phyloP scores from a whole-genome alignment of 2,329 filamentous ascomycete species.

The Trichoderma sp. region DNA sequence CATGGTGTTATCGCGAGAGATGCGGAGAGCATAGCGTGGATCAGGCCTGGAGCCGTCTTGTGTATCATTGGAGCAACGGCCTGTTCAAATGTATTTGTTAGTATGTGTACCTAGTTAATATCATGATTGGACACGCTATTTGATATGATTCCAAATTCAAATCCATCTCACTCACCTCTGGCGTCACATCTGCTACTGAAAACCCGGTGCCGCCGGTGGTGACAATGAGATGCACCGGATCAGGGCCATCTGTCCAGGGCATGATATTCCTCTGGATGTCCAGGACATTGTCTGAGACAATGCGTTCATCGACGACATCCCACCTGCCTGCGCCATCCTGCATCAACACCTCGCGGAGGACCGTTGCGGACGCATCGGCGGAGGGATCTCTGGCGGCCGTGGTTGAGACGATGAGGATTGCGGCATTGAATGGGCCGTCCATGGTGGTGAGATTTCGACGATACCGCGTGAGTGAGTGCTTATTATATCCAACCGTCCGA shows the following conservation, averaged over 20 bases:
- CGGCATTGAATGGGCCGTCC: constrained; percentile 58
- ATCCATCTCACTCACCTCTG: constrained; percentile 61
- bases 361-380: constrained; percentile 69
- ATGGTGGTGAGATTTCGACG: not conserved
- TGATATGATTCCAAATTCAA: not conserved
- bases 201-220: constrained; percentile 95
- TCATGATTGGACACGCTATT: not conserved
- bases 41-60: constrained; percentile 81
- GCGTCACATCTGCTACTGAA: constrained; percentile 78
- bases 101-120: not conserved
- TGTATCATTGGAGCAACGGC: constrained; percentile 77
- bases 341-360: constrained; percentile 67
- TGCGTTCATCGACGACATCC: constrained; percentile 65
- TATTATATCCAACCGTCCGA: not conserved
- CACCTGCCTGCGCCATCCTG: constrained; percentile 68
- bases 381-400: constrained; percentile 79
- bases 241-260: constrained; percentile 67
- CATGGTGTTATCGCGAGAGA: constrained; percentile 87
- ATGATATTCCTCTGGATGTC: constrained; percentile 74
- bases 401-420: constrained; percentile 85
- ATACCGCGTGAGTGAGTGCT: not conserved
- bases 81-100: constrained; percentile 40
- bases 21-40: constrained; percentile 90
- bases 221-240: constrained; percentile 70
- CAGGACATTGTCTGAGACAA: constrained; percentile 73